Base-by-base conservation (phyloP, 225 moss, liverwort and hornwort genomes). In the Bryoerythrophyllum caledonicum region DNA sequence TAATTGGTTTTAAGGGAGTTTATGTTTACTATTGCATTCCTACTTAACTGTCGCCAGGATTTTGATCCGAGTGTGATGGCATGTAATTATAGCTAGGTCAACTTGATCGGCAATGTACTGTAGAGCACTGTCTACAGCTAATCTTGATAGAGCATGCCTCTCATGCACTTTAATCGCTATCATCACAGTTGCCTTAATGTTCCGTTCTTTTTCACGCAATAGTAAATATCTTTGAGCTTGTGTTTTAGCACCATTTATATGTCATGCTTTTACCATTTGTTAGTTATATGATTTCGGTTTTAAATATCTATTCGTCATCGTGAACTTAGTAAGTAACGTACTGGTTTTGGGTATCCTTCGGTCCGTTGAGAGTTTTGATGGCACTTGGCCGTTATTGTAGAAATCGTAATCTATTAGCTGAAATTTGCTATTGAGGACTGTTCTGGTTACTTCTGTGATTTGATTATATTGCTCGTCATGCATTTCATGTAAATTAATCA, bases 371-470 rank as follows among this genome's bases (percentile, higher is more conserved):
- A 44, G 41, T 64, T 25, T 76, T 30, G 35, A 73, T 62, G 61
- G 27, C 55, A 68, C 20, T 26, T 63, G 32, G 44, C 69, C 30
- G 44, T 6, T 51, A 44, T n/a, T 34, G 21, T 63, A 40, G 76
- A 73, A 41, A 51, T 76, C 65, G 17, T 63, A 37, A 16, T 40
- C 16, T 58, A 35, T 30, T 20, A 49, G 38, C 53, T 73, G 73
- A 64, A 84, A 59, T 60, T 55, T 70, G 74, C 70, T 44, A 69
- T 66, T 77, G 37, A 60, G 20, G 60, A 11, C 28, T 68, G 32
- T 58, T 76, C 35, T 76, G 35, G 66, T 52, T 63, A 32, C 62
- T 40, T 56, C 28, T 55, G 37, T 21, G 60, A 24, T 60, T 75
- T 51, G 41, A 25, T 51, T 46, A 71, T 63, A 27, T 66, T 35